Evolutionary conservation across 768 basidiomycete genomes (phyloP).

Genomic region (Russula brevipes): DNA sequence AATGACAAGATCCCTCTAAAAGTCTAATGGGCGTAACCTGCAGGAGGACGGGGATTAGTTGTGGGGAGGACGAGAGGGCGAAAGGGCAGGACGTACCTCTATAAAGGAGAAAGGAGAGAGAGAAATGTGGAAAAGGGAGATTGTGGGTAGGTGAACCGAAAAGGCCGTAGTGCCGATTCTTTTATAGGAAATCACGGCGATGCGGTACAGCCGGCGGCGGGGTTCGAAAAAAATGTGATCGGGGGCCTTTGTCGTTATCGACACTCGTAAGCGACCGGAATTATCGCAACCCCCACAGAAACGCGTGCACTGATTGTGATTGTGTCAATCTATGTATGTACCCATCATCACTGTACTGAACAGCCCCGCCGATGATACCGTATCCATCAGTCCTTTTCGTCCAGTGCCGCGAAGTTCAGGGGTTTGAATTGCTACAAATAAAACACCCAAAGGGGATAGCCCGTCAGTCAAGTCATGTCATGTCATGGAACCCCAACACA

Average conservation of each 20-base stretch:
- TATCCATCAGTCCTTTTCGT: conserved; percentile 32
- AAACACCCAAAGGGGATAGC: conserved; percentile 28
- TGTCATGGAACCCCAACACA: not conserved
- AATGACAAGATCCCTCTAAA: conserved; percentile 67
- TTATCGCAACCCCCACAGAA: not conserved
- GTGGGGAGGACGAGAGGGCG: conserved; percentile 2
- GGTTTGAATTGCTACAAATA: conserved; percentile 43
- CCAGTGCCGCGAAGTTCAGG: conserved; percentile 43
- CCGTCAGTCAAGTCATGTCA: conserved; percentile 23
- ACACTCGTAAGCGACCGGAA: not conserved
- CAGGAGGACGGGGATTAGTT: conserved; percentile 25
- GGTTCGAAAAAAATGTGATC: conserved; percentile 18
- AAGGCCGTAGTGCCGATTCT: not conserved
- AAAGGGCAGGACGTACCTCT: conserved; percentile 34
- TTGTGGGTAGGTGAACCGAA: not conserved
- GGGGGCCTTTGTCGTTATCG: not conserved
- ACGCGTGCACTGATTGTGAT: not conserved
- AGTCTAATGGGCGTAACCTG: conserved; percentile 43
- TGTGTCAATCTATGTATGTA: not conserved
- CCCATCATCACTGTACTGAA: not conserved
- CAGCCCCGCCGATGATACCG: not conserved
- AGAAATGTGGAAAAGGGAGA: conserved; percentile 32
- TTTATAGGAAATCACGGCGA: not conserved
- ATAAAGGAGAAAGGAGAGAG: conserved; percentile 35
- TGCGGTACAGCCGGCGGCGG: conserved; percentile 18